Conservation (phyloP, 371 early-diverging fungal genomes). For the Zopfochytrium polystomum region DNA sequence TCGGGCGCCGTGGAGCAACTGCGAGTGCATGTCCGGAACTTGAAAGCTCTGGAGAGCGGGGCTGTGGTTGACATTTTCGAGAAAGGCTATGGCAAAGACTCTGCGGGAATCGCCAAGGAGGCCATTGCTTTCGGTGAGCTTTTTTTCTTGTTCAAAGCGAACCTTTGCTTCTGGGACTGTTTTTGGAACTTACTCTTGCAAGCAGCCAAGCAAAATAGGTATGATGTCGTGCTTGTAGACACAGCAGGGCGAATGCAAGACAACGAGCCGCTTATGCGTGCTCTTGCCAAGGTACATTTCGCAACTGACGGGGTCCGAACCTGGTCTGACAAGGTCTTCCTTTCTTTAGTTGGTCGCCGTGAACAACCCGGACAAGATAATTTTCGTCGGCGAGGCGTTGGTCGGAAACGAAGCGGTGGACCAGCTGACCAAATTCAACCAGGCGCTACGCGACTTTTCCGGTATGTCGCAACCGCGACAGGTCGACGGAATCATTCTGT, state of each 20-base stretch:
- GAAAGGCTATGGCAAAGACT: conserved; percentile 98
- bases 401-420: conserved; percentile 98
- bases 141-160: background rate
- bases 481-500: conserved; percentile 97
- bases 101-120: conserved; percentile 96
- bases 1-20: conserved; percentile 99
- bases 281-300: conserved; percentile 82
- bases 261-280: conserved; percentile 96
- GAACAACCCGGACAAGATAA: conserved; percentile 95
- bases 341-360: conserved; percentile 75
- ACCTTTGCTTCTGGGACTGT: background rate
- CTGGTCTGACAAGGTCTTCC: no score
- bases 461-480: conserved; percentile 61
- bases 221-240: conserved; percentile 98
- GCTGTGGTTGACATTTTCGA: conserved; percentile 90
- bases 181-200: background rate
- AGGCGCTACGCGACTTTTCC: conserved; percentile 83
- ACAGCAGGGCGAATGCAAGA: conserved; percentile 99
- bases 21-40: conserved; percentile 88
- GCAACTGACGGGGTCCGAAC: no score
- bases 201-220: conserved; percentile 54
- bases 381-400: conserved; percentile 99
- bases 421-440: conserved; percentile 97
- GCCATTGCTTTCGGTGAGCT: conserved; percentile 80
- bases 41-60: conserved; percentile 75